These are phyloP conservation scores for Fusarium paranaense DNA, from an alignment of 2,329 filamentous ascomycete species.

Conservation along the genomic window DNA sequence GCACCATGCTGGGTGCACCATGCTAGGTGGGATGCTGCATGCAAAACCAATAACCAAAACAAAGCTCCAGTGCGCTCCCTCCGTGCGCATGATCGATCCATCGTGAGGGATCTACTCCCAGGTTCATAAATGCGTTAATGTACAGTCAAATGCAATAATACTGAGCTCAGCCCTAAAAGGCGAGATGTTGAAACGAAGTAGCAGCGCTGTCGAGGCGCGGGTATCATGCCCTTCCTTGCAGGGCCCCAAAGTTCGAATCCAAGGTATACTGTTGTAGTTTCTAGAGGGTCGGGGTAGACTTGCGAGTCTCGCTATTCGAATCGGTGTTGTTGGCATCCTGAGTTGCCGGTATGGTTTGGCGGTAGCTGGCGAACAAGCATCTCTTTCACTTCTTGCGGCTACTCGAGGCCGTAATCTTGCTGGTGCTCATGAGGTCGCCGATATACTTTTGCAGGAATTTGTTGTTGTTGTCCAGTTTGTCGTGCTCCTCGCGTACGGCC, in stretches of 20 bases:
- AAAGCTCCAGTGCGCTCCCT: conserved; percentile 39
- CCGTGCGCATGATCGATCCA: conserved; percentile 34
- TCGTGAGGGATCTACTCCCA: conserved; percentile 33
- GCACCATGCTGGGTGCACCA: background rate
- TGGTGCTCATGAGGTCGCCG: conserved; percentile 92
- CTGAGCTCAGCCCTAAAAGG: conserved; percentile 17
- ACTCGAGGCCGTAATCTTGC: conserved; percentile 73
- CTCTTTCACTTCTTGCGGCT: conserved; percentile 64
- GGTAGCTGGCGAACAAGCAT: background rate
- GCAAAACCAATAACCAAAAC: conserved; percentile 33
- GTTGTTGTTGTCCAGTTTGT: conserved; percentile 97
- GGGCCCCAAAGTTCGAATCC: conserved; percentile 40
- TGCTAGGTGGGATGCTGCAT: conserved; percentile 31
- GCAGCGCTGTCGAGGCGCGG: conserved; percentile 42
- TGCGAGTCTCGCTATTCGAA: conserved; percentile 16
- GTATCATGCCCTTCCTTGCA: conserved; percentile 45
- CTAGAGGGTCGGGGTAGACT: conserved; percentile 18
- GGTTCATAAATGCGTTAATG: conserved; percentile 44
- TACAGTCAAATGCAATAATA: conserved; percentile 39
- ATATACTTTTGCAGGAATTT: conserved; percentile 98
- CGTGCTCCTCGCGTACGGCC: conserved; percentile 91
- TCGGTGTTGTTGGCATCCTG: background rate
- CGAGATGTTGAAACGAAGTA: conserved; percentile 26
- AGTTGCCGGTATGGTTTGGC: background rate
- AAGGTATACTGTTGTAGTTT: conserved; percentile 28